phyloP scores from a whole-genome alignment of 495 filamentous ascomycete species.

The Trichodelitschia bisporula region DNA sequence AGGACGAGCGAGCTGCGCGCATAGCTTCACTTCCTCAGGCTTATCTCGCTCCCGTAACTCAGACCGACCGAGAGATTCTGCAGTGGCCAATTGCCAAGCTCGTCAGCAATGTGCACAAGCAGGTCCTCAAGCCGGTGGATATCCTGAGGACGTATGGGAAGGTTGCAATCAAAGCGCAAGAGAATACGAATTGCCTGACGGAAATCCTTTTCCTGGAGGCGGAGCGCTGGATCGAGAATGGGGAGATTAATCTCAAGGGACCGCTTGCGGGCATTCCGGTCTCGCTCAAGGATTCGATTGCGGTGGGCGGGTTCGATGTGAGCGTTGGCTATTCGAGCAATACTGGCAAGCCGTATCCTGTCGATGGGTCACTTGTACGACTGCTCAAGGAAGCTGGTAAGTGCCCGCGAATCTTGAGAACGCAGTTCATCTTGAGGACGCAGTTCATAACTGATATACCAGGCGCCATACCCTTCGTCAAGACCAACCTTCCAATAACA shows the following conservation, averaged over 20 bases:
- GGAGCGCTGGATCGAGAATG: constrained; percentile 43
- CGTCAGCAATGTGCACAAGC: constrained; percentile 50
- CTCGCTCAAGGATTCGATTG: constrained; percentile 68
- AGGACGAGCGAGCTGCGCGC: constrained; percentile 40
- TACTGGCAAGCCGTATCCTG: constrained; percentile 32
- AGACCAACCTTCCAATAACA: constrained; percentile 84
- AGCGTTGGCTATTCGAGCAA: constrained; percentile 61
- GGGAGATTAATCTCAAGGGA: constrained; percentile 48
- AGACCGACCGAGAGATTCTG: constrained; percentile 36
- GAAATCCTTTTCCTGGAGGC: constrained; percentile 68
- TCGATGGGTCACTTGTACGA: constrained; percentile 52
- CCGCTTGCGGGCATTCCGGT: constrained; percentile 79
- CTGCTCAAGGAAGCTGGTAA: constrained; percentile 68
- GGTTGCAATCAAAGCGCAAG: constrained; percentile 60
- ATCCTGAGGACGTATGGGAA: constrained; percentile 81
- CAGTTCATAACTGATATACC: not conserved
- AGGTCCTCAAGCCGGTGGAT: constrained; percentile 36
- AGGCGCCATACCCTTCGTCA: constrained; percentile 87
- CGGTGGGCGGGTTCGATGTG: constrained; percentile 67
- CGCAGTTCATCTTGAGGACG: not conserved
- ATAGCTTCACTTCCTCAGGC: constrained; percentile 36
- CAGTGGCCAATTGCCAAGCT: constrained; percentile 52
- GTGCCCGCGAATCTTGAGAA: too few species aligned
- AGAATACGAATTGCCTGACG: constrained; percentile 75
- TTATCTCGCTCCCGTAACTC: constrained; percentile 40